These are phyloP conservation scores for Penicillium paneum DNA, from an alignment of 2,329 filamentous ascomycete species.

Conservation along the genomic window DNA sequence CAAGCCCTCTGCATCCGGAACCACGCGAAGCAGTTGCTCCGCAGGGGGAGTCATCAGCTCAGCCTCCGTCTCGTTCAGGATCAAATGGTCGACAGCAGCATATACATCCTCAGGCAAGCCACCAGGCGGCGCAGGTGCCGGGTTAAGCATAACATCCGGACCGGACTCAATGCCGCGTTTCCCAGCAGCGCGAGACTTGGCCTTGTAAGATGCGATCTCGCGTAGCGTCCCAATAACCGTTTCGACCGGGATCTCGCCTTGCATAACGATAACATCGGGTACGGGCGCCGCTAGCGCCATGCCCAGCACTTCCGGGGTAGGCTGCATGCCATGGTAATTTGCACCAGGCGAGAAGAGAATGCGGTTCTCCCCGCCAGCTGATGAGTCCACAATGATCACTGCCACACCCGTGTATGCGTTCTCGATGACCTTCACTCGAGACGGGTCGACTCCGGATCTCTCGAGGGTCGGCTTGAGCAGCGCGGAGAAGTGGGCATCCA, in stretches of 20 bases:
- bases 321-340: constrained; percentile 53
- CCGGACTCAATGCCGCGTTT: constrained; percentile 34
- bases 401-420: constrained; percentile 64
- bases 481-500: constrained; percentile 61
- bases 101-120: constrained; percentile 66
- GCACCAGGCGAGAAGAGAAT: constrained; percentile 72
- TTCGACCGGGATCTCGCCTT: constrained; percentile 70
- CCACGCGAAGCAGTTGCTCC: constrained; percentile 27
- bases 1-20: constrained; percentile 36
- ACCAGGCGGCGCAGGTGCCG: constrained; percentile 77
- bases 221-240: constrained; percentile 62
- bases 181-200: constrained; percentile 45
- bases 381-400: constrained; percentile 71
- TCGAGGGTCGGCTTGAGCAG: constrained; percentile 58
- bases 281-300: constrained; percentile 37
- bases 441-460: constrained; percentile 60
- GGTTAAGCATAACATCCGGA: constrained; percentile 74
- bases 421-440: constrained; percentile 49
- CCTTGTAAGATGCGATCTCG: constrained; percentile 31
- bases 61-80: constrained; percentile 90
- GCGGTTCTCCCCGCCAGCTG: constrained; percentile 67
- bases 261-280: constrained; percentile 68
- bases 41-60: constrained; percentile 62
- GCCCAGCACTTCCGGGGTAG: constrained; percentile 38
- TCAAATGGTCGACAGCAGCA: constrained; percentile 67